These are phyloP conservation scores for Aspergillus sp. DNA, from an alignment of 2,329 filamentous ascomycete species.

Conservation along the genomic window DNA sequence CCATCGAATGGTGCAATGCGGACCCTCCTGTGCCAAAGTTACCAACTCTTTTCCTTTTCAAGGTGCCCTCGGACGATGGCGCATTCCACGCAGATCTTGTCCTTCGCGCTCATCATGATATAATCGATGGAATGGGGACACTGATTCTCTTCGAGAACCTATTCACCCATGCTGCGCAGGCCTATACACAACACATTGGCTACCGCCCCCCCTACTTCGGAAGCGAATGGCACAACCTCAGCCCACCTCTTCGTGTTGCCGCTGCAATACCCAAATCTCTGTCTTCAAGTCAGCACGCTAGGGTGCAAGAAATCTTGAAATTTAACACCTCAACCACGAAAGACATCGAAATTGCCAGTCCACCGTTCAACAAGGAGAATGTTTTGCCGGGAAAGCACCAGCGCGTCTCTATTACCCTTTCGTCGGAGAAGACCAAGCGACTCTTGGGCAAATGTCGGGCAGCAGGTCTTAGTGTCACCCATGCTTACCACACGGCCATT, in stretches of 20 bases:
- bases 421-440: slow-evolving; percentile 9
- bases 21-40: slow-evolving; percentile 22
- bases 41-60: slow-evolving; percentile 23
- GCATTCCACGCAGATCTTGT: slow-evolving; percentile 15
- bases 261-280: slow-evolving; percentile 14
- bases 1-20: slow-evolving; percentile 23
- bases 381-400: slow-evolving; percentile 19
- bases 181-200: slow-evolving; percentile 3
- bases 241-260: slow-evolving; percentile 20
- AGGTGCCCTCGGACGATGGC: not conserved
- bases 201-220: slow-evolving; percentile 14
- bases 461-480: slow-evolving; percentile 17
- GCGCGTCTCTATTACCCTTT: slow-evolving; percentile 15
- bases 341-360: slow-evolving; percentile 15
- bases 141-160: slow-evolving; percentile 21
- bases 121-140: slow-evolving; percentile 22
- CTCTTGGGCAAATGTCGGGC: slow-evolving; percentile 15
- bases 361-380: slow-evolving; percentile 13
- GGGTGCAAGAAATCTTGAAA: slow-evolving; percentile 9
- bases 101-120: slow-evolving; percentile 20
- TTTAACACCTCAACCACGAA: slow-evolving; percentile 9
- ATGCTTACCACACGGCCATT: slow-evolving; percentile 24
- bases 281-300: slow-evolving; percentile 12
- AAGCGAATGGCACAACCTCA: slow-evolving; percentile 19
- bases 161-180: slow-evolving; percentile 12